These are phyloP conservation scores for Boletus subparvulus DNA, from an alignment of 768 basidiomycete genomes.

Conservation along the genomic window DNA sequence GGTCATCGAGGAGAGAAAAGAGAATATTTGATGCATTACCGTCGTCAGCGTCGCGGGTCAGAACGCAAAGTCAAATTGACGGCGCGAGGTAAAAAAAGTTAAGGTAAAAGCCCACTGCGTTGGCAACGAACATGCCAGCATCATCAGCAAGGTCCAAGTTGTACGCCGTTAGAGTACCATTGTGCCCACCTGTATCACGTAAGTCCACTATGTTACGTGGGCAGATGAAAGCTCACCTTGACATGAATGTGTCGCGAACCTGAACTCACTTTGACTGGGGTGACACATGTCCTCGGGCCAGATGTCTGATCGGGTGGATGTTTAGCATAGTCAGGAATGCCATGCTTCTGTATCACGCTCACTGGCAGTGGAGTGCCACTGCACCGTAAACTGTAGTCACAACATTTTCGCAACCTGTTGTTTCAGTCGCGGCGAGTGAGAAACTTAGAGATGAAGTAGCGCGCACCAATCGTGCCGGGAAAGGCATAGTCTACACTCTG, in stretches of 20 bases:
- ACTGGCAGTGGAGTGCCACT: too few relatives aligned
- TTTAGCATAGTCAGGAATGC: too few relatives aligned
- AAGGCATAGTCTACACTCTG: too few relatives aligned
- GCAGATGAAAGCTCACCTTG: background rate
- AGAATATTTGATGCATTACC: background rate
- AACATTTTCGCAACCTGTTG: too few relatives aligned
- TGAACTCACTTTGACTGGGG: background rate
- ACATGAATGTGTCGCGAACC: background rate
- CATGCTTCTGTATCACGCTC: too few relatives aligned
- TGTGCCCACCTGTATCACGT: background rate
- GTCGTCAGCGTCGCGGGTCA: too few relatives aligned
- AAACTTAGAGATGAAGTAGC: too few relatives aligned
- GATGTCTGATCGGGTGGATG: background rate
- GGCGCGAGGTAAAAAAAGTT: background rate
- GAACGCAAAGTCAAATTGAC: too few relatives aligned
- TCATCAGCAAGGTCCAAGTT: too few relatives aligned
- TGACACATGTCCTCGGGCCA: background rate
- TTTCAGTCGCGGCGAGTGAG: too few relatives aligned
- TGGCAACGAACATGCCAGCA: background rate
- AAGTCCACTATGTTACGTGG: background rate
- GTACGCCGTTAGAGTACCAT: background rate
- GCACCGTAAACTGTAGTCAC: too few relatives aligned
- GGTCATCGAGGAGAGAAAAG: background rate
- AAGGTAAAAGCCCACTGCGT: background rate
- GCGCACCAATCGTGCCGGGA: too few relatives aligned